phyloP scores from a whole-genome alignment of 2,329 filamentous ascomycete genomes.

The Venturia oleaginea region DNA sequence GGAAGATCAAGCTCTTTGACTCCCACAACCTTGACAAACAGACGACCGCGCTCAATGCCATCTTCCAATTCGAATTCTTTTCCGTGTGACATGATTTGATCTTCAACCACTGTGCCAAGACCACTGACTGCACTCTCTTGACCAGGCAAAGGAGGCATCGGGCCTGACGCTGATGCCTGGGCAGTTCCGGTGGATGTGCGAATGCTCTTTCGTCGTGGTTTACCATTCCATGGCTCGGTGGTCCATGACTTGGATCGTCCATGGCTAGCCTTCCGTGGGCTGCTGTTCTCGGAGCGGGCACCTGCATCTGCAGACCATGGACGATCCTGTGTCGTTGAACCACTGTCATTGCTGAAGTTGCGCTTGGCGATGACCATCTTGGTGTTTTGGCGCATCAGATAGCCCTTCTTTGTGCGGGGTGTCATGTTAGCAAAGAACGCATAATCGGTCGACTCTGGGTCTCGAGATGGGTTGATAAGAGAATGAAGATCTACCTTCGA shows the following conservation, averaged over 20 bases:
- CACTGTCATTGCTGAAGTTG: conserved; percentile 47
- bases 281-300: conserved; percentile 56
- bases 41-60: conserved; percentile 73
- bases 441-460: background rate
- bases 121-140: conserved; percentile 68
- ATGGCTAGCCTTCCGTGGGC: conserved; percentile 69
- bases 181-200: conserved; percentile 49
- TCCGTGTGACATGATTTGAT: conserved; percentile 50
- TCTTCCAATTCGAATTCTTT: conserved; percentile 50
- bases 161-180: conserved; percentile 39
- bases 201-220: conserved; percentile 58
- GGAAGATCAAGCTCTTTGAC: conserved; percentile 93
- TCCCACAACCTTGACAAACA: conserved; percentile 98
- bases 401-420: conserved; percentile 74
- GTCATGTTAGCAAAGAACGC: conserved; percentile 33
- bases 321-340: conserved; percentile 35
- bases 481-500: conserved; percentile 66
- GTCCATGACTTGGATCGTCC: conserved; percentile 70
- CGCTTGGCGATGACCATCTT: conserved; percentile 89
- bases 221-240: conserved; percentile 92
- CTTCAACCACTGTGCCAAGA: conserved; percentile 59
- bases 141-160: conserved; percentile 75
- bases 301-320: conserved; percentile 24
- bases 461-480: background rate
- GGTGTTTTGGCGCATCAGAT: conserved; percentile 97